phyloP scores from a whole-genome alignment of 176 grass and related monocot species.

The Ensete ventricosum region DNA sequence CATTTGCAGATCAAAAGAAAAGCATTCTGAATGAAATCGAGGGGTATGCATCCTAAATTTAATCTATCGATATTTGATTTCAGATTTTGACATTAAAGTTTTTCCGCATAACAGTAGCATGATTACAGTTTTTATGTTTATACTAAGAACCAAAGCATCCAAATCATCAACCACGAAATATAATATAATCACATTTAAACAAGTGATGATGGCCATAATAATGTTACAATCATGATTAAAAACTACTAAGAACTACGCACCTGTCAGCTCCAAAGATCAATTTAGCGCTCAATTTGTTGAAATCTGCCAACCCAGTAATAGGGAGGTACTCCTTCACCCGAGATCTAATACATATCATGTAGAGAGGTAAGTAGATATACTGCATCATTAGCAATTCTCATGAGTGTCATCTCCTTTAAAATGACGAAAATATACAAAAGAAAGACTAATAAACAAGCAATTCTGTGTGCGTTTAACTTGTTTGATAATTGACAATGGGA shows the following conservation, averaged over 20 bases:
- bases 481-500: too few species aligned
- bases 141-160: too few species aligned
- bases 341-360: slow-evolving; percentile 23
- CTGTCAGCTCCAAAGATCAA: slow-evolving; percentile 94
- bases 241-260: slow-evolving; percentile 26
- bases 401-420: neutral
- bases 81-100: too few species aligned
- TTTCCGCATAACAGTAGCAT: too few species aligned
- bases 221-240: neutral
- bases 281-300: slow-evolving; percentile 91
- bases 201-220: neutral
- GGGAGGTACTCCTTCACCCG: slow-evolving; percentile 89
- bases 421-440: neutral
- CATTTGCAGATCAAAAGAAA: too few species aligned
- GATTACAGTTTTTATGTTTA: too few species aligned
- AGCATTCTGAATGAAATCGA: too few species aligned
- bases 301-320: slow-evolving; percentile 83
- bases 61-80: too few species aligned
- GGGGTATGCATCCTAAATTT: too few species aligned
- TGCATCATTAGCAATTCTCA: neutral
- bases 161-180: neutral
- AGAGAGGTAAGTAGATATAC: neutral
- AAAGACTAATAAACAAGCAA: neutral
- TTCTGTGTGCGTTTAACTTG: too few species aligned
- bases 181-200: neutral